Conservation (phyloP, 2,329 filamentous ascomycete genomes). For the Penicillium sp. region DNA sequence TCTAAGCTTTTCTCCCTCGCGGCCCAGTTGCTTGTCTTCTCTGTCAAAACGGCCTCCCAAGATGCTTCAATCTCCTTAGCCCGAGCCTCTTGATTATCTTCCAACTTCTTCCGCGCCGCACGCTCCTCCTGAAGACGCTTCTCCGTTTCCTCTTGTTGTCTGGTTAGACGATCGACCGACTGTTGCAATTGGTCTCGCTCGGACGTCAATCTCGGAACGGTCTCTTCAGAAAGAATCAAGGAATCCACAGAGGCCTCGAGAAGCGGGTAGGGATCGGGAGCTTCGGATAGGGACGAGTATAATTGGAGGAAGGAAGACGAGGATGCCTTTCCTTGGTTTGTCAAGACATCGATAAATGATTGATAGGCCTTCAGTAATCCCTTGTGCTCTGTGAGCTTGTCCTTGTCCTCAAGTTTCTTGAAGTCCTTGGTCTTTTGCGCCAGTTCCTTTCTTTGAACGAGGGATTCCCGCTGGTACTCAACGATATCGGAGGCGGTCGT, state of each 20-base stretch:
- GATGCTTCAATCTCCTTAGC: slow-evolving; percentile 88
- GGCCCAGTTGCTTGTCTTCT: slow-evolving; percentile 96
- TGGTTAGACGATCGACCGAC: slow-evolving; percentile 70
- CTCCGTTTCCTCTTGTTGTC: slow-evolving; percentile 81
- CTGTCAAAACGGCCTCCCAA: slow-evolving; percentile 84
- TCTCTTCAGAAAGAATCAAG: slow-evolving; percentile 87
- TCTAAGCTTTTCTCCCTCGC: slow-evolving; percentile 88
- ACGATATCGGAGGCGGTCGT: slow-evolving; percentile 94
- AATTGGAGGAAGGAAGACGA: slow-evolving; percentile 90
- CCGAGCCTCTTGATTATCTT: slow-evolving; percentile 72
- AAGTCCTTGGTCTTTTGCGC: slow-evolving; percentile 99
- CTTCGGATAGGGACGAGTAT: slow-evolving; percentile 91
- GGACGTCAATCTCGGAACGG: slow-evolving; percentile 79
- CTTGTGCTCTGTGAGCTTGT: slow-evolving; percentile 86
- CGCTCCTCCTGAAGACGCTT: slow-evolving; percentile 76
- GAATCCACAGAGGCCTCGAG: slow-evolving; percentile 96
- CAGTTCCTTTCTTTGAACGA: slow-evolving; percentile 91
- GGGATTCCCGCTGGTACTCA: slow-evolving; percentile 87
- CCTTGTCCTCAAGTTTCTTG: slow-evolving; percentile 83
- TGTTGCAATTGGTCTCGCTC: slow-evolving; percentile 88
- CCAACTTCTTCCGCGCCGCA: slow-evolving; percentile 68
- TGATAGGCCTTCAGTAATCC: slow-evolving; percentile 92
- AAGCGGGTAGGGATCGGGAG: slow-evolving; percentile 91
- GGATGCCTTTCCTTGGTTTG: slow-evolving; percentile 91
- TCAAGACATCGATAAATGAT: slow-evolving; percentile 92